These are phyloP conservation scores for Omphalea diandra DNA, from an alignment of 441 rosid genomes.

Conservation along the genomic window DNA sequence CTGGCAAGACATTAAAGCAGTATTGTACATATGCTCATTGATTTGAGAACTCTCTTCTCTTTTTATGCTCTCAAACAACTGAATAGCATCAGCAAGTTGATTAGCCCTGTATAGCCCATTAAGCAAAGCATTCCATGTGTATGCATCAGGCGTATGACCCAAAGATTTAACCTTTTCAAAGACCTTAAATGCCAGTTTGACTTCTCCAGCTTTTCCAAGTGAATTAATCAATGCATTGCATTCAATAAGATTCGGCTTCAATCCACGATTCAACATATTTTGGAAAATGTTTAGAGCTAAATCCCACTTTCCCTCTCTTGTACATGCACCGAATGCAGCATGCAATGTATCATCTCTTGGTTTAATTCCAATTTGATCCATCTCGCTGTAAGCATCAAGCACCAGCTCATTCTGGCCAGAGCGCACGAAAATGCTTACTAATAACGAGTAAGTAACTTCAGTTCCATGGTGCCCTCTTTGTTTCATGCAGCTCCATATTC, in stretches of 20 bases:
- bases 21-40: conserved; percentile 54
- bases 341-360: conserved; percentile 58
- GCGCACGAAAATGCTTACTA: conserved; percentile 67
- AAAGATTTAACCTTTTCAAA: conserved; percentile 37
- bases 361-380: conserved; percentile 47
- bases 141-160: conserved; percentile 58
- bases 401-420: conserved; percentile 63
- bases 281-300: conserved; percentile 55
- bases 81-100: conserved; percentile 46
- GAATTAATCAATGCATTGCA: conserved; percentile 73
- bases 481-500: conserved; percentile 62
- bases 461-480: conserved; percentile 54
- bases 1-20: conserved; percentile 70
- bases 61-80: conserved; percentile 48
- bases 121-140: conserved; percentile 79
- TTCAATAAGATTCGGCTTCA: conserved; percentile 57
- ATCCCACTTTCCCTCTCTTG: conserved; percentile 63
- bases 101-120: conserved; percentile 54
- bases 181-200: conserved; percentile 55
- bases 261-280: conserved; percentile 44
- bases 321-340: conserved; percentile 53
- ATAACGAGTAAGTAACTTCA: conserved; percentile 53
- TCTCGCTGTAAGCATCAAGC: conserved; percentile 66
- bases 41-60: conserved; percentile 34
- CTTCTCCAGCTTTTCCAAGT: conserved; percentile 71